A percentile compares a stretch with the other conserved stretches of the same genome.
These are phyloP conservation scores for Fusarium piperis DNA, from an alignment of 2,329 filamentous ascomycete species.

Conservation along the genomic window DNA sequence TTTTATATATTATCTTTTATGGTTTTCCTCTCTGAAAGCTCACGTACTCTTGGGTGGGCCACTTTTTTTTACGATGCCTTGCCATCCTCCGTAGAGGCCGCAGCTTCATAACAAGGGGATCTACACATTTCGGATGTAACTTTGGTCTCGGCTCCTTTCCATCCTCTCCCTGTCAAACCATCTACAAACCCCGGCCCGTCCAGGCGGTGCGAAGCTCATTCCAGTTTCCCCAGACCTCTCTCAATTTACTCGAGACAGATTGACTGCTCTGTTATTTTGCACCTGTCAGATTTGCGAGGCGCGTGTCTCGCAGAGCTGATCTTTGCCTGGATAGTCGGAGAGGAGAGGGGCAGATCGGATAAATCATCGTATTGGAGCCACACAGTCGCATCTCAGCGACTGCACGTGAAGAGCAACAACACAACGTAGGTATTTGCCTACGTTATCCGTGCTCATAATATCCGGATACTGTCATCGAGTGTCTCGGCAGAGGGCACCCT, in stretches of 20 bases:
- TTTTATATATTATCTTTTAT: too few species aligned
- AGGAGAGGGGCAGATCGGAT: neutral
- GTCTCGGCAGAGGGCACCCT: neutral
- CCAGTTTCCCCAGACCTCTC: slow-evolving; percentile 26
- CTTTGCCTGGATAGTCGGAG: neutral
- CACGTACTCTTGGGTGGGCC: too few species aligned
- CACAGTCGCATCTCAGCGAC: neutral
- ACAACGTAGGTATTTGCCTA: neutral
- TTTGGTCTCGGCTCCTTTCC: neutral
- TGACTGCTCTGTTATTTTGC: neutral
- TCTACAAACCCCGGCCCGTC: neutral
- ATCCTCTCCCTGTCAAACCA: neutral
- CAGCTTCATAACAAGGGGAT: slow-evolving; percentile 11
- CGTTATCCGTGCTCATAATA: neutral
- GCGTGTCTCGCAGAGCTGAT: slow-evolving; percentile 1
- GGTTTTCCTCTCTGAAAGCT: too few species aligned
- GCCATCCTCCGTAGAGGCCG: slow-evolving; percentile 1
- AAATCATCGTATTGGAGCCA: neutral
- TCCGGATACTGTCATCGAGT: neutral
- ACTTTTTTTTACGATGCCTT: too few species aligned
- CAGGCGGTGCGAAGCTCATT: slow-evolving; percentile 9
- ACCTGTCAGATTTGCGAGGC: slow-evolving; percentile 16
- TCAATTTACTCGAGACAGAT: neutral
- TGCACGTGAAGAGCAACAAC: neutral
- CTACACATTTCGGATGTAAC: slow-evolving; percentile 15